A percentile compares a stretch with the other conserved stretches of the same genome.
Evolutionary conservation across 768 basidiomycete genomes (phyloP).

Genomic region (Sistotremastrum niveocremeum): DNA sequence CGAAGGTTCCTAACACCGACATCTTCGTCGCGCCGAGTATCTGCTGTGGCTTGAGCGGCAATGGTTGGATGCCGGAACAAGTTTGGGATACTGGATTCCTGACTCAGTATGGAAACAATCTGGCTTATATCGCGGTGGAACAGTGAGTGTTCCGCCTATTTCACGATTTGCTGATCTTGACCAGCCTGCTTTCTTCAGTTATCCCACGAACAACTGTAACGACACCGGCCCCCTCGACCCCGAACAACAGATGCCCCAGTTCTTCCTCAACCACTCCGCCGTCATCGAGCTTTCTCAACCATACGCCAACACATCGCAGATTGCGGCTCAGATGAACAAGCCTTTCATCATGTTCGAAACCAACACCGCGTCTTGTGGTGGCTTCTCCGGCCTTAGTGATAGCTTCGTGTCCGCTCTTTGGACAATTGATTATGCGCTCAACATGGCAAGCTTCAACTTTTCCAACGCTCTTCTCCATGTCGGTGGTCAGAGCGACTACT

Average conservation of each 20-base stretch:
- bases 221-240: slow-evolving; percentile 31
- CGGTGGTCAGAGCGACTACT: slow-evolving; percentile 50
- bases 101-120: slow-evolving; percentile 24
- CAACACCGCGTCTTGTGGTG: slow-evolving; percentile 41
- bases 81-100: slow-evolving; percentile 42
- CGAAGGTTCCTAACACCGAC: slow-evolving; percentile 24
- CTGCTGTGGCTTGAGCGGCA: slow-evolving; percentile 24
- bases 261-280: slow-evolving; percentile 47
- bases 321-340: slow-evolving; percentile 26
- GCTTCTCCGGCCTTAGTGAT: slow-evolving; percentile 41
- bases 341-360: slow-evolving; percentile 57
- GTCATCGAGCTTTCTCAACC: slow-evolving; percentile 33
- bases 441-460: slow-evolving; percentile 43
- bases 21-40: slow-evolving; percentile 53
- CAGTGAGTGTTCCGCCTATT: slow-evolving; percentile 21
- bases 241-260: slow-evolving; percentile 30
- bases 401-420: slow-evolving; percentile 47
- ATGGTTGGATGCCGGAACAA: slow-evolving; percentile 34
- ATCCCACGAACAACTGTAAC: slow-evolving; percentile 50
- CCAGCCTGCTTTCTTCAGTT: slow-evolving; percentile 22
- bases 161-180: background rate
- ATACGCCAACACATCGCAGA: slow-evolving; percentile 36
- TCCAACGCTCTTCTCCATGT: slow-evolving; percentile 38
- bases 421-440: slow-evolving; percentile 47
- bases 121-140: slow-evolving; percentile 40